Conservation (phyloP, 768 basidiomycete species). For the Favolaschia claudopus region DNA sequence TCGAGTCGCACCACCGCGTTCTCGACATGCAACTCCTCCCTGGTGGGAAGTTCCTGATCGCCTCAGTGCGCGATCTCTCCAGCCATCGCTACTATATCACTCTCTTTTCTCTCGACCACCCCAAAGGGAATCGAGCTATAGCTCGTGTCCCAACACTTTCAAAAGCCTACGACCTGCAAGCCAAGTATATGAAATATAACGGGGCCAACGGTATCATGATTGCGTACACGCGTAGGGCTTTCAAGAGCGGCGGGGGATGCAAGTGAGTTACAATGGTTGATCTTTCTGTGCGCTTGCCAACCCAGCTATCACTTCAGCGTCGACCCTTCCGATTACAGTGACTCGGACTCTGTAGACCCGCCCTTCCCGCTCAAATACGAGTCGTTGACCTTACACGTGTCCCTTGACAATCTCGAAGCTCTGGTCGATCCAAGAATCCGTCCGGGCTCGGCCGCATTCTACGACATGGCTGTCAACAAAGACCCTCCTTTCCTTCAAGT, state of each 20-base stretch:
- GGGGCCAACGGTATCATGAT: constrained; percentile 61
- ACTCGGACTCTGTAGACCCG: constrained; percentile 48
- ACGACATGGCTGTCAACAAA: constrained; percentile 41
- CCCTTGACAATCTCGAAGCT: constrained; percentile 51
- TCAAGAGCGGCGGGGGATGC: constrained; percentile 32
- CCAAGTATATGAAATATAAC: constrained; percentile 62
- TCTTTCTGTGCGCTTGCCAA: neutral
- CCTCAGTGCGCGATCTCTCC: constrained; percentile 57
- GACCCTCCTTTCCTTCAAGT: constrained; percentile 51
- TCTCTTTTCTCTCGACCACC: constrained; percentile 66
- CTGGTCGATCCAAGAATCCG: constrained; percentile 50
- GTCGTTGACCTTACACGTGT: constrained; percentile 49
- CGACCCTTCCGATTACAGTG: constrained; percentile 46
- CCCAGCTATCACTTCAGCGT: constrained; percentile 36
- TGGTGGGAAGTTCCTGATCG: constrained; percentile 73
- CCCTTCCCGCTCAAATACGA: constrained; percentile 53
- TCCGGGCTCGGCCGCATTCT: constrained; percentile 47
- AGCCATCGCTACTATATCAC: constrained; percentile 57
- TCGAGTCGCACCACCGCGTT: constrained; percentile 46
- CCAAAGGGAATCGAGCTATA: constrained; percentile 50
- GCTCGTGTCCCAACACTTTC: constrained; percentile 56
- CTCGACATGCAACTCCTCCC: constrained; percentile 66
- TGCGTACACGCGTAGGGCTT: constrained; percentile 54
- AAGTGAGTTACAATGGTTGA: neutral
- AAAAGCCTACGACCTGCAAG: constrained; percentile 66